These are phyloP conservation scores for Volvox carteri DNA, from an alignment of 163 green algal genomes.

Conservation along the genomic window DNA sequence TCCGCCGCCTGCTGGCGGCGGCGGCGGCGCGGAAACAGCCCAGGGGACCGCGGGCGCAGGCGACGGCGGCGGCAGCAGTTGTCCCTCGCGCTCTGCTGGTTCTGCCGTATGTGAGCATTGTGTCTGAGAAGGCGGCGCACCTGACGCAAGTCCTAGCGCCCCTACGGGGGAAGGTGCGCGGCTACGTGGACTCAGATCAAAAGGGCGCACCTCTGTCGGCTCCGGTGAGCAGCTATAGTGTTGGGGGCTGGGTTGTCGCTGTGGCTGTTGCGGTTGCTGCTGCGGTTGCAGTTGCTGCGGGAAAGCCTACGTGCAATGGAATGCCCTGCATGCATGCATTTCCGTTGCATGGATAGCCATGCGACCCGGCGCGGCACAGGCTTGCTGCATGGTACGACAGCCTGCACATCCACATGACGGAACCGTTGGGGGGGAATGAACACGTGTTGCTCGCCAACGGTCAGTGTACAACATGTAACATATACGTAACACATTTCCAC, in stretches of 20 bases:
- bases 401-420: too few relatives aligned
- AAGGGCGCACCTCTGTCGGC: slow-evolving; percentile 54
- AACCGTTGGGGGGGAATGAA: too few relatives aligned
- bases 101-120: slow-evolving; percentile 73
- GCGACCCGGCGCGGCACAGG: too few relatives aligned
- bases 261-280: too few relatives aligned
- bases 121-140: slow-evolving; percentile 76
- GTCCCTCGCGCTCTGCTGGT: slow-evolving; percentile 68
- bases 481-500: too few relatives aligned
- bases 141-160: slow-evolving; percentile 62
- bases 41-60: neutral
- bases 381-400: too few relatives aligned
- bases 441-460: too few relatives aligned
- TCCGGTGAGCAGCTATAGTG: slow-evolving; percentile 39
- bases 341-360: neutral
- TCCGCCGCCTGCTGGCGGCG: slow-evolving; percentile 68
- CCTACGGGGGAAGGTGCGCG: slow-evolving; percentile 69
- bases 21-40: slow-evolving; percentile 11
- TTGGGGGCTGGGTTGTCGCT: too few relatives aligned
- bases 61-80: slow-evolving; percentile 38
- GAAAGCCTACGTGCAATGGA: too few relatives aligned
- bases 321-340: too few relatives aligned
- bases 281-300: too few relatives aligned
- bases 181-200: slow-evolving; percentile 75
- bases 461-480: too few relatives aligned